These are phyloP conservation scores for Platanthera zijinensis DNA, from an alignment of 106 monocot species.

Conservation along the genomic window DNA sequence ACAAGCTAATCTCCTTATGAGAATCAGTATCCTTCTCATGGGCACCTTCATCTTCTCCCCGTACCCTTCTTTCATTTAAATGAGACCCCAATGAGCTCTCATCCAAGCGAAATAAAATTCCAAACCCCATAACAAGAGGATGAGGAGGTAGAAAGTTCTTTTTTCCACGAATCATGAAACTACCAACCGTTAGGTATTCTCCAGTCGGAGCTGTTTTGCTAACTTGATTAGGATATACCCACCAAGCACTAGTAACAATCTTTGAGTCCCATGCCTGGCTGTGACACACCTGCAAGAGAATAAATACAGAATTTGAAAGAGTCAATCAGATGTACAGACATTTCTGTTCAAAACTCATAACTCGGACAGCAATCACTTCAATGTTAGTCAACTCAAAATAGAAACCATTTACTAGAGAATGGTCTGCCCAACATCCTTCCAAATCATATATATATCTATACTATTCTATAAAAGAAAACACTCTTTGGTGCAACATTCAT, in stretches of 20 bases:
- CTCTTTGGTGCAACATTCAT: too few species aligned
- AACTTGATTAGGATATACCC: constrained; percentile 99
- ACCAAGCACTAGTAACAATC: constrained; percentile 99
- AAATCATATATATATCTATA: too few species aligned
- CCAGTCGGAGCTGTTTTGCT: constrained; percentile 99
- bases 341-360: too few species aligned
- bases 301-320: background rate
- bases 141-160: constrained; percentile 98
- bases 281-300: constrained; percentile 70
- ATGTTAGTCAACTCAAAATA: too few species aligned
- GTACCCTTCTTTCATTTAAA: constrained; percentile 93
- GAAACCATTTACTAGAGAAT: too few species aligned
- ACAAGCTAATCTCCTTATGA: constrained; percentile 25
- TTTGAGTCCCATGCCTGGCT: constrained; percentile 99
- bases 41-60: constrained; percentile 73
- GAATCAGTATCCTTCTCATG: constrained; percentile 35
- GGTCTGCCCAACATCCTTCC: too few species aligned
- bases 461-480: too few species aligned
- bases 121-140: constrained; percentile 96
- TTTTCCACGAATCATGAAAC: constrained; percentile 98
- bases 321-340: background rate
- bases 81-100: constrained; percentile 95
- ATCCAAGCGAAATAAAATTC: constrained; percentile 92
- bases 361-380: too few species aligned
- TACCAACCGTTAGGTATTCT: constrained; percentile 95